These are phyloP conservation scores for Talaromyces marneffei DNA, from an alignment of 2,329 filamentous ascomycete species.

Conservation along the genomic window DNA sequence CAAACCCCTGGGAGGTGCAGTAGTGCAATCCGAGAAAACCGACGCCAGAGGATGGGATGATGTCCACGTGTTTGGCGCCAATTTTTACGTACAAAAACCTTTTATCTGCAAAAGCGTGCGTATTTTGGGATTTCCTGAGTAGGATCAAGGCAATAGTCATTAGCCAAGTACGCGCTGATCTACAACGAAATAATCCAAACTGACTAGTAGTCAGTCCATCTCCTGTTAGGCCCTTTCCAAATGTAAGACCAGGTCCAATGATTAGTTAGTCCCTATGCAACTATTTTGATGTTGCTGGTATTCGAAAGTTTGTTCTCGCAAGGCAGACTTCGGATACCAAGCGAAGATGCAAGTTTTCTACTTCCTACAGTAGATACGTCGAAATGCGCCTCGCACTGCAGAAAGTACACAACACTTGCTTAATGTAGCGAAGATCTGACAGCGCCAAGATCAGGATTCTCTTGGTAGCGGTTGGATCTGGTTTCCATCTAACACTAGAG, in stretches of 20 bases:
- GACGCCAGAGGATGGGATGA: slow-evolving; percentile 3
- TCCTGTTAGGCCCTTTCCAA: background rate
- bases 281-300: background rate
- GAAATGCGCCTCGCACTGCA: background rate
- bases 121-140: background rate
- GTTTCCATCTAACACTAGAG: background rate
- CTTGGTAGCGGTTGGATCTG: background rate
- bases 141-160: background rate
- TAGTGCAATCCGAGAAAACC: slow-evolving; percentile 1
- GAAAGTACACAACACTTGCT: background rate
- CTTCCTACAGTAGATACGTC: background rate
- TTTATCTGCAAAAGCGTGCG: background rate
- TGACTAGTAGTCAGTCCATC: background rate
- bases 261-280: background rate
- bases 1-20: slow-evolving; percentile 8
- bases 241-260: background rate
- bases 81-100: background rate
- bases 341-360: background rate
- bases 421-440: background rate
- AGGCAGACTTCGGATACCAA: background rate
- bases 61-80: slow-evolving; percentile 11
- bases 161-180: background rate
- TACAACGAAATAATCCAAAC: background rate
- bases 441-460: background rate
- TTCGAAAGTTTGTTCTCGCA: background rate